Evolutionary conservation across 2,329 filamentous ascomycete genomes (phyloP), one percentile per base, ranked within the genome.

Genomic region (Gnomoniopsis sp.): DNA sequence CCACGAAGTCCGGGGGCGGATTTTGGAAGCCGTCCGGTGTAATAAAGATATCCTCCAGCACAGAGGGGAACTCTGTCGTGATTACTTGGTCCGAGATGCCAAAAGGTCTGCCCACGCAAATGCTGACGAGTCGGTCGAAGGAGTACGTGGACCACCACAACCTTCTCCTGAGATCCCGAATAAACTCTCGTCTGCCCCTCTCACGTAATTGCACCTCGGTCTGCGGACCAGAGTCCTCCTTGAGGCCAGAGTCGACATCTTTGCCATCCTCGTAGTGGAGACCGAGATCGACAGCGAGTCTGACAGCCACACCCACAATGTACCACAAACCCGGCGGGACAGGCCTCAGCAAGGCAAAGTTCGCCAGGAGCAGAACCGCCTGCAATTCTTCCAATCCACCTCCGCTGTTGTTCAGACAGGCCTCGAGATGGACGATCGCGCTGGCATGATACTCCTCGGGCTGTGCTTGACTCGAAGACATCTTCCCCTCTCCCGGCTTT

Each of bases 111-210:
- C 93, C 93, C 26, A 98, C 93, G 66, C 93, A 97, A 22, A 91
- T 93, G 68, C 91, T 95, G 53, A 98, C 93, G 6, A 98, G 85
- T n/a, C 93, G 85, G 73, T 98, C 93, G 57, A 98, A 86, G 6
- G 91, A 93, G 74, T 98, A 98, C 1, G 93, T 93, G 75, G 92
- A 96, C 93, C 95, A 98, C 92, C 93, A 98, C 15, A 98, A 79
- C 34, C 93, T 84, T 58, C 93, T 83, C 53, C 92, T 86, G 63
- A 96, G 82, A 71, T 98, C 95, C 55, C 93, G 86, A 43, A 91
- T 82, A 82, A 91, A 97, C 72, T 96, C 86, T 58, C 90, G 83
- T 51, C 89, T 83, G 79, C 72, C 88, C 73, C 77, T 89, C 80
- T 72, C 79, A 68, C 74, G 72, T 62, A 67, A 73, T 64, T 67